phyloP scores from a whole-genome alignment of 1,284 basidiomycete genomes.

The Ganoderma resinaceum region DNA sequence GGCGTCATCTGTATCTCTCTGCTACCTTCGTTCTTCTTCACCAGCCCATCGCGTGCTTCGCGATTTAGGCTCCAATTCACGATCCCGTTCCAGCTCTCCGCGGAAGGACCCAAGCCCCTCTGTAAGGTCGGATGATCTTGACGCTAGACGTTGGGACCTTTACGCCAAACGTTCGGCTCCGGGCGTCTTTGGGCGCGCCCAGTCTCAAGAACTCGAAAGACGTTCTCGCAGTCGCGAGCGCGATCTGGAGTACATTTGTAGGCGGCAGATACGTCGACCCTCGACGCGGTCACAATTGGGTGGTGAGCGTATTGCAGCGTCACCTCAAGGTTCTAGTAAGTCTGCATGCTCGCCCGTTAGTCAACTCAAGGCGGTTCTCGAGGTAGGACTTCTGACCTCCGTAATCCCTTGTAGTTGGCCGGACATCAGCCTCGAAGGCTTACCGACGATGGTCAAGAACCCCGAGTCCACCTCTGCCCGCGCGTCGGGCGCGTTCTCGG shows the following conservation, averaged over 20 bases:
- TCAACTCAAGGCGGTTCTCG: not conserved
- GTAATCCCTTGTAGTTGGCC: not conserved
- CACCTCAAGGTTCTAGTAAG: not conserved
- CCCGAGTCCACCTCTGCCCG: not conserved
- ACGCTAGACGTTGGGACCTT: not conserved
- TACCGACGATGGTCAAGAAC: not conserved
- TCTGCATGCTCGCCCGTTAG: no score
- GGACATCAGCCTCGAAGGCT: no score
- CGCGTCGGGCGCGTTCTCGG: not conserved
- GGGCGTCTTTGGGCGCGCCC: no score
- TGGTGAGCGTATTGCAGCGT: not conserved
- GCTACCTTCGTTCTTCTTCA: not conserved
- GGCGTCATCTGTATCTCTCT: not conserved
- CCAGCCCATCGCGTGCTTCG: no score
- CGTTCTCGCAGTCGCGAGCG: not conserved
- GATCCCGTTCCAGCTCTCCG: not conserved
- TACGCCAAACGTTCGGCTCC: not conserved
- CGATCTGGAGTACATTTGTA: no score
- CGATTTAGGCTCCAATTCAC: no score
- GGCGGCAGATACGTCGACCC: not conserved
- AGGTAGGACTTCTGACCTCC: not conserved
- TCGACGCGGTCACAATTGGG: not conserved
- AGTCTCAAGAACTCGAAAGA: no score
- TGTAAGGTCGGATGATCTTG: not conserved
- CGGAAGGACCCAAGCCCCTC: not conserved